phyloP scores from a whole-genome alignment of 2,329 filamentous ascomycete genomes.

The Aspergillus caelatus region DNA sequence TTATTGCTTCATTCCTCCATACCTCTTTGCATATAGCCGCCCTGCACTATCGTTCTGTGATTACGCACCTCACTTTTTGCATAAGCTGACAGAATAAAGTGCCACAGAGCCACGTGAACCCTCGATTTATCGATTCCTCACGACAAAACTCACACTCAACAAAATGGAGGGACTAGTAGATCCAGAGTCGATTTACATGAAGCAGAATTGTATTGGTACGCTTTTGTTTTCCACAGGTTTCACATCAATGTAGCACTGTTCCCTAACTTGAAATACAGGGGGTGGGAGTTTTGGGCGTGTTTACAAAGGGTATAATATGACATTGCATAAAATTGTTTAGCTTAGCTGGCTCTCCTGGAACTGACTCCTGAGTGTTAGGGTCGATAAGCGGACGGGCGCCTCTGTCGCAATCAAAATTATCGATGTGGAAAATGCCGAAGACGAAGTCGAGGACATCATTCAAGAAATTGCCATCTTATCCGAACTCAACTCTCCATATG shows the following conservation, averaged over 20 bases:
- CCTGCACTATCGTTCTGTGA: background rate
- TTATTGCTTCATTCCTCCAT: background rate
- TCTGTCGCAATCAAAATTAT: constrained; percentile 98
- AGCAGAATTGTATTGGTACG: constrained; percentile 84
- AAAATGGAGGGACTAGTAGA: constrained; percentile 64
- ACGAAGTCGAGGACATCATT: constrained; percentile 99
- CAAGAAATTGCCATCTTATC: constrained; percentile 98
- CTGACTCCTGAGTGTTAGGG: constrained; percentile 51
- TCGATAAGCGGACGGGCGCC: constrained; percentile 90
- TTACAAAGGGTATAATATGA: constrained; percentile 78
- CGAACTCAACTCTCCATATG: constrained; percentile 91
- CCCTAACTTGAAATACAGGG: constrained; percentile 55
- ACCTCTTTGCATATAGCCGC: background rate
- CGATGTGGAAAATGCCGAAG: constrained; percentile 97
- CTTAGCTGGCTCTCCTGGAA: constrained; percentile 9
- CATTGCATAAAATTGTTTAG: constrained; percentile 4
- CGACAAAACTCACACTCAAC: constrained; percentile 10
- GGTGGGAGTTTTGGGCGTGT: constrained; percentile 98
- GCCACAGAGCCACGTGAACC: constrained; percentile 4
- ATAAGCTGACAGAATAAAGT: background rate
- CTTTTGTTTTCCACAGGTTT: constrained; percentile 10
- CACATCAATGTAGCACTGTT: constrained; percentile 17
- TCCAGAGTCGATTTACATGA: constrained; percentile 89
- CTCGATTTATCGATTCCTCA: background rate
- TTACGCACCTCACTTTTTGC: background rate